Evolutionary conservation across 371 early-diverging fungal genomes (phyloP).

Genomic region (Rhizopus stolonifer): DNA sequence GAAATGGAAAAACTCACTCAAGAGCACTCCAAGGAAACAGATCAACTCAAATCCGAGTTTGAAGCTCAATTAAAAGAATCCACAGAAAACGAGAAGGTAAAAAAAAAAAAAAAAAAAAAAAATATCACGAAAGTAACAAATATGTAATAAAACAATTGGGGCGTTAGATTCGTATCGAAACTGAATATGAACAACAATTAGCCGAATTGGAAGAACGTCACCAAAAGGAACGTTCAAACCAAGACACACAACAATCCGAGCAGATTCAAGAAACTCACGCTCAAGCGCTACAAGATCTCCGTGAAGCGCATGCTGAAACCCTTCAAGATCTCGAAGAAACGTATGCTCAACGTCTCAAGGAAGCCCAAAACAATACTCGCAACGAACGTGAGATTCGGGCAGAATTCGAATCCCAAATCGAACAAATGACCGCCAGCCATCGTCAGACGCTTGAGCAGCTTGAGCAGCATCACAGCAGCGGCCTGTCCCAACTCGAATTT

Average conservation of each 20-base stretch:
- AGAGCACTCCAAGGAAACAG: constrained; percentile 7
- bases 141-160: neutral
- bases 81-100: constrained; percentile 18
- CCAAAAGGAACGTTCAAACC: constrained; percentile 6
- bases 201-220: constrained; percentile 14
- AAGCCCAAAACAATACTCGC: constrained; percentile 27
- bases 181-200: constrained; percentile 16
- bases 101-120: neutral
- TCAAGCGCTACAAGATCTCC: constrained; percentile 13
- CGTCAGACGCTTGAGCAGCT: constrained; percentile 44
- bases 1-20: constrained; percentile 12
- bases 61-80: constrained; percentile 11
- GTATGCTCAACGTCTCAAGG: constrained; percentile 22
- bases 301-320: constrained; percentile 14
- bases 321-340: constrained; percentile 14
- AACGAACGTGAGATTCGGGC: constrained; percentile 34
- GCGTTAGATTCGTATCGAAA: constrained; percentile 21
- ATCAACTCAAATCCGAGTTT: constrained; percentile 2
- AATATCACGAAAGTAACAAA: neutral
- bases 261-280: constrained; percentile 12
- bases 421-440: constrained; percentile 34
- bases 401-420: constrained; percentile 36
- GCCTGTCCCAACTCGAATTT: constrained; percentile 31
- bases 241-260: neutral
- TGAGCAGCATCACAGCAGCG: constrained; percentile 30